A percentile compares a stretch with the other conserved stretches of the same genome.
These are phyloP conservation scores for Penicillium sp. DNA, from an alignment of 2,329 filamentous ascomycete species.

Conservation along the genomic window DNA sequence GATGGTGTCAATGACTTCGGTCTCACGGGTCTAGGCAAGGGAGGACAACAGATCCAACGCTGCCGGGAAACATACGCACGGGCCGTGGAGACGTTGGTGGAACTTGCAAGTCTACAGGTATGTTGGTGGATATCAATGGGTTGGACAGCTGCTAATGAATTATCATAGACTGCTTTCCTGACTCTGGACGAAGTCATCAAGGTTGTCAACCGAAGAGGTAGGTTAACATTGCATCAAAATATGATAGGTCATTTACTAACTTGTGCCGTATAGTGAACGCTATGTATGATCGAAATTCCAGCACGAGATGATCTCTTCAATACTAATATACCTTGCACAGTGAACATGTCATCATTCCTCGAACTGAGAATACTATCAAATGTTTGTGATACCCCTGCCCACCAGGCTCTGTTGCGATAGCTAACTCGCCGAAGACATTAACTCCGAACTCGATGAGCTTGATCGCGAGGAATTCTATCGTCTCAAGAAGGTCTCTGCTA, in stretches of 20 bases:
- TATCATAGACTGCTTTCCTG: conserved; percentile 80
- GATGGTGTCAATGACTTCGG: conserved; percentile 96
- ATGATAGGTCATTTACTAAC: conserved; percentile 22
- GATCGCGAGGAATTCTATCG: conserved; percentile 98
- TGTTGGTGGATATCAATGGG: conserved; percentile 7
- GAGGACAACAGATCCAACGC: conserved; percentile 93
- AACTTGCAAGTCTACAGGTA: conserved; percentile 86
- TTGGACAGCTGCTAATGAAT: conserved; percentile 12
- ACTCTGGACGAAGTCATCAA: conserved; percentile 99
- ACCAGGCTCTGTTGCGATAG: not conserved
- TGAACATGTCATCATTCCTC: conserved; percentile 80
- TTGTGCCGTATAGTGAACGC: conserved; percentile 70
- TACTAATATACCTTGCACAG: conserved; percentile 29
- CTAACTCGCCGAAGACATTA: conserved; percentile 69
- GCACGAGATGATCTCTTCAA: not conserved
- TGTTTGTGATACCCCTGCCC: conserved; percentile 52
- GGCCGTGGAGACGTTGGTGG: conserved; percentile 92
- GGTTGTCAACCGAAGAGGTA: conserved; percentile 93
- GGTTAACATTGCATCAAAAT: conserved; percentile 25
- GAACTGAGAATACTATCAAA: conserved; percentile 99
- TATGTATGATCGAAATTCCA: conserved; percentile 61
- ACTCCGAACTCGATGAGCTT: conserved; percentile 94
- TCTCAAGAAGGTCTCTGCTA: conserved; percentile 88
- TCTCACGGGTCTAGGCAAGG: conserved; percentile 92
- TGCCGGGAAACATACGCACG: conserved; percentile 95